These are phyloP conservation scores for Spiraea crenata DNA, from an alignment of 331 rosid species.

Conservation along the genomic window DNA sequence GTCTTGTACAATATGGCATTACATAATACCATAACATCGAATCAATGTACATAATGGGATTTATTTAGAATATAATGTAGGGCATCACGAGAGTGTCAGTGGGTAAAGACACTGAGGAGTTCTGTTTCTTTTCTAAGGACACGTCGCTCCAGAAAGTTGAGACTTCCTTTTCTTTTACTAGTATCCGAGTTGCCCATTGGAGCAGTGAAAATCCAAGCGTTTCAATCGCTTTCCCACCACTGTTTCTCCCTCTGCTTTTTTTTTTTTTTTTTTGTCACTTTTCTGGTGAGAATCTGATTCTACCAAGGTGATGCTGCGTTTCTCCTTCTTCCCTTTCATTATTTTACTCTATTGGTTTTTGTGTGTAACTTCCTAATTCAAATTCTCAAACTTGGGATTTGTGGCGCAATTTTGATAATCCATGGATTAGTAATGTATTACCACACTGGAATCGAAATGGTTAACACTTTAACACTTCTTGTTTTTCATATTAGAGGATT, in stretches of 20 bases:
- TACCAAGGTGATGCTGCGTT: constrained; percentile 28
- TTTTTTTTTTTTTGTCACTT: neutral
- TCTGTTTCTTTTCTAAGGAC: constrained; percentile 41
- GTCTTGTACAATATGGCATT: too few relatives aligned
- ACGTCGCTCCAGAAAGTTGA: constrained; percentile 67
- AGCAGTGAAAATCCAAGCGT: constrained; percentile 11
- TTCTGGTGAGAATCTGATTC: constrained; percentile 43
- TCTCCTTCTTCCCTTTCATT: neutral
- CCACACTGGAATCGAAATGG: too few relatives aligned
- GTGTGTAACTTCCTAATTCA: neutral
- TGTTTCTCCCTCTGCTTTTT: constrained; percentile 1
- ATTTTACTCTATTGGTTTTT: constrained; percentile 6
- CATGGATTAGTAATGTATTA: too few relatives aligned
- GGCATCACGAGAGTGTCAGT: constrained; percentile 68
- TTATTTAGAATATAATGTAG: neutral
- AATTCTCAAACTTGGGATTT: constrained; percentile 14
- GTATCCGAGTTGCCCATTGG: constrained; percentile 37
- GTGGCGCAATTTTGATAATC: neutral
- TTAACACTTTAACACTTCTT: too few relatives aligned
- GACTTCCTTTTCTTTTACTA: neutral
- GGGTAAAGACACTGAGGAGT: constrained; percentile 43
- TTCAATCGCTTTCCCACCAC: constrained; percentile 22
- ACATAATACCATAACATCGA: too few relatives aligned
- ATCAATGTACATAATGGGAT: too few relatives aligned
- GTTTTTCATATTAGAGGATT: too few relatives aligned